Conservation (phyloP, 2,329 filamentous ascomycete species). For the Sclerotinia trifoliorum region DNA sequence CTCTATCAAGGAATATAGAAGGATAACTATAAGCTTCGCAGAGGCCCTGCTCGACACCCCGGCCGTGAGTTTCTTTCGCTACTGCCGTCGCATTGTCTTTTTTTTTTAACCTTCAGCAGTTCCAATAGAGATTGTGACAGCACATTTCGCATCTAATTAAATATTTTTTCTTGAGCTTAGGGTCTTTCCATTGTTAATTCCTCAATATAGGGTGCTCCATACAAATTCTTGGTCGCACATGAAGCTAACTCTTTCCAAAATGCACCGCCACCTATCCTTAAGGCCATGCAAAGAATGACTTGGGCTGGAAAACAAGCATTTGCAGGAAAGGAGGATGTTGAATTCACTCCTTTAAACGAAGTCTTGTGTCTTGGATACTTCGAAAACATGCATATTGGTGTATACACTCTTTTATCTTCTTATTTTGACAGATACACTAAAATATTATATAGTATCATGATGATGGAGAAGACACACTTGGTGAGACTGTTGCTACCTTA, state of each 20-base stretch:
- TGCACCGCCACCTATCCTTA: slow-evolving; percentile 50
- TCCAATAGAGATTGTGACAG: slow-evolving; percentile 47
- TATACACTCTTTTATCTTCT: slow-evolving; percentile 38
- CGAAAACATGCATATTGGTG: slow-evolving; percentile 56
- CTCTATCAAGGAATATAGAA: slow-evolving; percentile 54
- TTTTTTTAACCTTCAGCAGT: slow-evolving; percentile 36
- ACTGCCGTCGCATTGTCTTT: slow-evolving; percentile 23
- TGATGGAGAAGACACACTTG: slow-evolving; percentile 62
- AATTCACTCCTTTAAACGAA: slow-evolving; percentile 55
- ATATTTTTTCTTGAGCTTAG: slow-evolving; percentile 39
- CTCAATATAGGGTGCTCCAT: slow-evolving; percentile 54
- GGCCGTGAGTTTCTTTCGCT: slow-evolving; percentile 40
- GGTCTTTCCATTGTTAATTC: slow-evolving; percentile 15
- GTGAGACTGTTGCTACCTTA: slow-evolving; percentile 60
- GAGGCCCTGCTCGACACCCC: slow-evolving; percentile 25
- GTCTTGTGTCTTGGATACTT: slow-evolving; percentile 60
- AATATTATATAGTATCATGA: slow-evolving; percentile 56
- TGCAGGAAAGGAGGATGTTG: not conserved
- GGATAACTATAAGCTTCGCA: slow-evolving; percentile 45
- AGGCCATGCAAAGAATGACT: slow-evolving; percentile 52
- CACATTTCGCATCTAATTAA: slow-evolving; percentile 53
- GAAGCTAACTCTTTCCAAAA: slow-evolving; percentile 50
- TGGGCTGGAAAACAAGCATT: slow-evolving; percentile 48
- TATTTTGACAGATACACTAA: slow-evolving; percentile 18
- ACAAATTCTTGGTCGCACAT: slow-evolving; percentile 63